Base-by-base conservation (phyloP, 345 rosid genomes). In the Camelina sativa region DNA sequence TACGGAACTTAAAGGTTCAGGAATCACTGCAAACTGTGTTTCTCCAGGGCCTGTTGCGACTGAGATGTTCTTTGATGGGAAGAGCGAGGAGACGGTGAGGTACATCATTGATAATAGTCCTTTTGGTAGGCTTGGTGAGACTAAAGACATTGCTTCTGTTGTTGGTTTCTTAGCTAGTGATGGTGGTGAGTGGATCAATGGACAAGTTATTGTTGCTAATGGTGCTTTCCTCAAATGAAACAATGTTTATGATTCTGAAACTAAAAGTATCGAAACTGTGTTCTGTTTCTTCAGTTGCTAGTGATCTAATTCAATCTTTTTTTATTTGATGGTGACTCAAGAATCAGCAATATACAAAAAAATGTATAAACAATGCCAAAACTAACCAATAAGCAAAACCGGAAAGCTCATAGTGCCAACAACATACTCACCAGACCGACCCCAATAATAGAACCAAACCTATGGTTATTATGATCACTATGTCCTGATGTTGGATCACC, bases 121-220 rank as follows among this genome's bases (percentile, higher is more conserved):
- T 0, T 80, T 71, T 52, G 71, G 74, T 59, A 67, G 89, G 60
- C 86, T 86, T 57, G 86, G 89, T 50, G 74, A 76, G 78, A 22
- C 75, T 20, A 61, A 51, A 54, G 86, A 84, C 62, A 80, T 86
- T 28, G 84, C 84, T 28, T 71, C 78, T 13, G 76, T 86, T 55
- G 87, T 86, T 37, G 85, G 81, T 6, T 84, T 86, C 80, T 79
- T 84, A 73, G 89, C 87, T 25, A 71, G 72, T 55, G 89, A 86
- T 79, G 87, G 78, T 40, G 71, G 78, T 46, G 83, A 84, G 57
- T 86, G 89, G 89, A 65, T 84, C 60, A 84, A 86, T 68, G 86
- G 89, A 0, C 82, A 81, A 74, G 77, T 80, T 34, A 65, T 84
- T 78, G 79, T 80, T 32, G 87, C 80, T 37, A 81, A 84, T 76